Base-by-base conservation (phyloP, 2,329 filamentous ascomycete species). In the Verticillium nonalfalfae region DNA sequence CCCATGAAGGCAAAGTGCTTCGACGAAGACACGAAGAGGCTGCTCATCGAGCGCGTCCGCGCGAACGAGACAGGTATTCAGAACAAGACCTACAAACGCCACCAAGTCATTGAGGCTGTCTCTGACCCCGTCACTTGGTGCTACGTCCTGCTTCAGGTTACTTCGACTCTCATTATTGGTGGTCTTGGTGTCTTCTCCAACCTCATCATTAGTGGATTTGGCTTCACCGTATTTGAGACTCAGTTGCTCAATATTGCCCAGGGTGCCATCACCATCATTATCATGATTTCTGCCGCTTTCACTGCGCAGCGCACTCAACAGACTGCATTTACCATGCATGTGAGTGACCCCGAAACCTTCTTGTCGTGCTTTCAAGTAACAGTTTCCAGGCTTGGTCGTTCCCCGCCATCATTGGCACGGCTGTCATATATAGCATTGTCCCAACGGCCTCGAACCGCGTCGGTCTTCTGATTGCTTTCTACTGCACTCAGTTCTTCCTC, bases 1-100 rank as follows among this genome's bases (percentile, higher is more conserved):
- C 82, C 84, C 0, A 75, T 78, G 58, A 81, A 79, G 59, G 81
- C 82, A 3, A 76, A 75, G 33, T 84, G 84, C 63, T 71, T 81
- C 36, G 74, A 68, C n/a, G 71, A 75, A 11, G 73, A 75, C 21
- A 72, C 79, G 39, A 77, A 76, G 52, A 67, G 68, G 10, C 66
- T 76, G 38, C 68, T 73, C 60, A 68, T 76, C 9, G 72, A 76
- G 63, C 71, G 76, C 6, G 67, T 78, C 2, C 68, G 75, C 33
- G 69, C 66, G 11, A 76, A 76, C 59, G 69, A 75, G 59, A 76
- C 75, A 0, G 75, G 57, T 7, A 58, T 58, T 31, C 38, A 58
- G 57, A 58, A 58, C 39, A 50, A 58, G 21, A 45, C 38, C 11
- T 58, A 50, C 21, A 58, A 58, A 39, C 26, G 45, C 13, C 39